Conservation (phyloP, 148 eudicot genomes). For the Beta vulgaris region DNA sequence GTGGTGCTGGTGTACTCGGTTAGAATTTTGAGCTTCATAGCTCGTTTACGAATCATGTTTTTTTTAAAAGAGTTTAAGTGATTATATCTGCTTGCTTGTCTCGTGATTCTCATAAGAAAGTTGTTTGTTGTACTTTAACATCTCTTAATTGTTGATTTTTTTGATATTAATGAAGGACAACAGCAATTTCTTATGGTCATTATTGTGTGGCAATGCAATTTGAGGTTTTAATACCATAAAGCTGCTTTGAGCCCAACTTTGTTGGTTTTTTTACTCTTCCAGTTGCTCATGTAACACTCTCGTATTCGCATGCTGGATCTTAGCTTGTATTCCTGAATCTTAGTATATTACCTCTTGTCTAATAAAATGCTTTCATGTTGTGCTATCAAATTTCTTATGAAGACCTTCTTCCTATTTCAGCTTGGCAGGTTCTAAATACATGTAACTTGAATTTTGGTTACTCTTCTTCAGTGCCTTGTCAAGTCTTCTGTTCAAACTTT, state of each 20-base stretch:
- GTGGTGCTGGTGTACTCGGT: constrained; percentile 51
- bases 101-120: not conserved
- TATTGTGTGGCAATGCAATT: not conserved
- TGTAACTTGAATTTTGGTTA: not conserved
- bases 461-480: not conserved
- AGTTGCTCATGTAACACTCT: not conserved
- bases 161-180: not conserved
- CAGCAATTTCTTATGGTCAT: not conserved
- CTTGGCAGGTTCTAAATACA: not conserved
- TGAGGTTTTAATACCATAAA: not conserved
- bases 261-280: not conserved
- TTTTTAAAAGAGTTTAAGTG: no score
- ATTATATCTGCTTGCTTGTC: not conserved
- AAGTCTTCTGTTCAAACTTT: not conserved
- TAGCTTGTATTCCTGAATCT: not conserved
- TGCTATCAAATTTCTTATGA: not conserved
- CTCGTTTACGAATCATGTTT: not conserved
- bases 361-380: not conserved
- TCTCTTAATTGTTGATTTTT: not conserved
- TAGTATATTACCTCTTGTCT: not conserved
- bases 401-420: not conserved
- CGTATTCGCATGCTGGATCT: not conserved
- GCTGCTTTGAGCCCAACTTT: not conserved
- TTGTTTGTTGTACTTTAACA: not conserved
- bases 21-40: constrained; percentile 11